phyloP scores from a whole-genome alignment of 2,329 filamentous ascomycete species.

The Fusarium sp. region DNA sequence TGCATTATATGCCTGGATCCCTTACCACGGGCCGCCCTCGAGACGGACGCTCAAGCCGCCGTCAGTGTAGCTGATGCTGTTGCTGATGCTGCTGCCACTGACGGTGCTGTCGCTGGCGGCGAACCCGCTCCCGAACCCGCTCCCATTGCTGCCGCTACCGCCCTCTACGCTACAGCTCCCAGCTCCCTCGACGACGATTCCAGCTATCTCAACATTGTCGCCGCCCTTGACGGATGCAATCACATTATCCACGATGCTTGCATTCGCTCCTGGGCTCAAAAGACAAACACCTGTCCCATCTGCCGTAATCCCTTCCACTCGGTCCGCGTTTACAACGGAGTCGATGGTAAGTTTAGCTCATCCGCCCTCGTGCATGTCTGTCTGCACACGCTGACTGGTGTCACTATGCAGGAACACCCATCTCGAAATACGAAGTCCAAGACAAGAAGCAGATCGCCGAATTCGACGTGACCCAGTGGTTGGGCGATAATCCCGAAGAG shows the following conservation, averaged over 20 bases:
- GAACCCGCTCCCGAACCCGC: slow-evolving; percentile 34
- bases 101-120: slow-evolving; percentile 37
- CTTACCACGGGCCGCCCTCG: slow-evolving; percentile 54
- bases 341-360: slow-evolving; percentile 75
- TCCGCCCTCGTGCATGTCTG: slow-evolving; percentile 25
- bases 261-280: slow-evolving; percentile 92
- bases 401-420: slow-evolving; percentile 60
- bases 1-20: slow-evolving; percentile 78
- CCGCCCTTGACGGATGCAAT: slow-evolving; percentile 79
- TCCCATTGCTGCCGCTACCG: slow-evolving; percentile 37
- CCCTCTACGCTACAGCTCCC: slow-evolving; percentile 30
- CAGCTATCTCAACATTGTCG: slow-evolving; percentile 61
- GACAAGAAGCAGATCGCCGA: slow-evolving; percentile 92
- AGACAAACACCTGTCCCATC: slow-evolving; percentile 97
- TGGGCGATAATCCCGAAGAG: slow-evolving; percentile 79
- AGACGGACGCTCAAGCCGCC: slow-evolving; percentile 31
- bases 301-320: slow-evolving; percentile 92
- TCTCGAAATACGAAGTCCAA: slow-evolving; percentile 74
- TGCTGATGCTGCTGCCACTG: slow-evolving; percentile 35
- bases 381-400: slow-evolving; percentile 33
- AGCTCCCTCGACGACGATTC: slow-evolving; percentile 45
- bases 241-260: slow-evolving; percentile 95
- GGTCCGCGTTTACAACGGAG: slow-evolving; percentile 83
- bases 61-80: slow-evolving; percentile 37
- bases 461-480: slow-evolving; percentile 80